phyloP scores from a whole-genome alignment of 768 basidiomycete species.

The Calocybe cyanea region DNA sequence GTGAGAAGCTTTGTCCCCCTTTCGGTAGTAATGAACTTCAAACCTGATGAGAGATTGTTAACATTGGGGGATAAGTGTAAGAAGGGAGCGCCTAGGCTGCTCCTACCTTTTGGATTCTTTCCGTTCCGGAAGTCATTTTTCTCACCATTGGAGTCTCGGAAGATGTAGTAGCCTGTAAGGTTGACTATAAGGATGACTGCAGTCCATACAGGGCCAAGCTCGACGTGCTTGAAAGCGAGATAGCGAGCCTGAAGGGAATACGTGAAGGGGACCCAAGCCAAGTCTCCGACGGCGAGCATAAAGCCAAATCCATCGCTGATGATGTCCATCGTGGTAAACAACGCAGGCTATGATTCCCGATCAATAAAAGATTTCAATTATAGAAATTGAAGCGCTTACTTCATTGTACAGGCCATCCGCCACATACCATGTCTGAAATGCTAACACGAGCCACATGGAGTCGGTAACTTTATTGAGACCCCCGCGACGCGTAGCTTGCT shows the following conservation, averaged over 20 bases:
- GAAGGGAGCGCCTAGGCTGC: slow-evolving; percentile 15
- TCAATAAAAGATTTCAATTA: neutral
- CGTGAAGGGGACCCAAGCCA: slow-evolving; percentile 91
- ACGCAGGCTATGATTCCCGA: slow-evolving; percentile 55
- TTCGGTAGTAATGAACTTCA: slow-evolving; percentile 44
- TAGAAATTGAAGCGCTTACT: slow-evolving; percentile 35
- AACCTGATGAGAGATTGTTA: slow-evolving; percentile 6
- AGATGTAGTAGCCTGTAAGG: slow-evolving; percentile 82
- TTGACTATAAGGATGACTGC: slow-evolving; percentile 62
- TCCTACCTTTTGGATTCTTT: slow-evolving; percentile 85
- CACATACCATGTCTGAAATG: slow-evolving; percentile 87
- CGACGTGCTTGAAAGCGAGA: slow-evolving; percentile 83
- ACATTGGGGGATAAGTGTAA: neutral
- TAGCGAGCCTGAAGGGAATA: slow-evolving; percentile 94
- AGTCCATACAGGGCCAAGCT: slow-evolving; percentile 62
- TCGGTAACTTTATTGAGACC: slow-evolving; percentile 68
- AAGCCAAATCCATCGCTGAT: slow-evolving; percentile 97
- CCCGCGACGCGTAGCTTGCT: slow-evolving; percentile 82
- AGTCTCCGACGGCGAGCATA: slow-evolving; percentile 94
- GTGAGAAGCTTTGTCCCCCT: slow-evolving; percentile 88
- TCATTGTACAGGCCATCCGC: slow-evolving; percentile 88
- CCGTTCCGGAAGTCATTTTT: slow-evolving; percentile 97
- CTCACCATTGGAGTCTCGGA: slow-evolving; percentile 83
- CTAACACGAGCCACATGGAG: slow-evolving; percentile 85
- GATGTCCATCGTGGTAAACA: slow-evolving; percentile 97